Evolutionary conservation across 495 filamentous ascomycete species (phyloP).

Genomic region (Hapsidospora chrysogenum): DNA sequence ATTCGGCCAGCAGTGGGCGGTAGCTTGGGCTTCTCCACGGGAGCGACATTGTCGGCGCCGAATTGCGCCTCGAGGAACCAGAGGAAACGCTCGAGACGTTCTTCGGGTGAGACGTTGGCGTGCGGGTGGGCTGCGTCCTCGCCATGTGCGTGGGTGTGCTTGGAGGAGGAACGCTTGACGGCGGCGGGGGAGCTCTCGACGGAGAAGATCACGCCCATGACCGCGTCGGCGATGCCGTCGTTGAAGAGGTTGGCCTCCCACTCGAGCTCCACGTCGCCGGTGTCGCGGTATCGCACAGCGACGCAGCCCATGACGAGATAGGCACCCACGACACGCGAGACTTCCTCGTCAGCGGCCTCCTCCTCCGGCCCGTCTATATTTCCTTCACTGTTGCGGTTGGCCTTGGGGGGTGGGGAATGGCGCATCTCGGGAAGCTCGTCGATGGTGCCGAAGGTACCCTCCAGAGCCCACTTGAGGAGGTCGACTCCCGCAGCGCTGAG

Average conservation of each 20-base stretch:
- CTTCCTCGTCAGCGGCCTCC: constrained; percentile 40
- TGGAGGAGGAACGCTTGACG: constrained; percentile 50
- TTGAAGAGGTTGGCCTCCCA: constrained; percentile 98
- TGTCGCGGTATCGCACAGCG: constrained; percentile 47
- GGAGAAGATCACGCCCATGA: constrained; percentile 76
- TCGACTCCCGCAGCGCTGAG: constrained; percentile 80
- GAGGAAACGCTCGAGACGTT: constrained; percentile 67
- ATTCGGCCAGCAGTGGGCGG: constrained; percentile 8
- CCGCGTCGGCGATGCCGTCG: constrained; percentile 89
- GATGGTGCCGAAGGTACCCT: constrained; percentile 79
- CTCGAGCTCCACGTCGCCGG: constrained; percentile 72
- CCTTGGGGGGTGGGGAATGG: constrained; percentile 12
- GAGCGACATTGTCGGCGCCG: constrained; percentile 54
- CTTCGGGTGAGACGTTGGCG: constrained; percentile 46
- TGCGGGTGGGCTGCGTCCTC: constrained; percentile 44
- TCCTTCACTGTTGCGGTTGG: constrained; percentile 24
- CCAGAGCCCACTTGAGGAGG: constrained; percentile 82
- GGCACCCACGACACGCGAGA: constrained; percentile 31
- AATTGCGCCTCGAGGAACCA: constrained; percentile 98
- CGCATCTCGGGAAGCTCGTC: constrained; percentile 43
- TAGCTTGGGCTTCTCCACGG: constrained; percentile 53
- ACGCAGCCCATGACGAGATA: constrained; percentile 89
- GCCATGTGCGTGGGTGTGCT: constrained; percentile 39
- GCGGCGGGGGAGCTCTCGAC: constrained; percentile 89
- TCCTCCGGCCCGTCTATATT: constrained; percentile 28